Evolutionary conservation across 1,284 basidiomycete genomes (phyloP), one percentile per base, ranked within the genome.

Genomic region (Lignosus rhinocerotis): DNA sequence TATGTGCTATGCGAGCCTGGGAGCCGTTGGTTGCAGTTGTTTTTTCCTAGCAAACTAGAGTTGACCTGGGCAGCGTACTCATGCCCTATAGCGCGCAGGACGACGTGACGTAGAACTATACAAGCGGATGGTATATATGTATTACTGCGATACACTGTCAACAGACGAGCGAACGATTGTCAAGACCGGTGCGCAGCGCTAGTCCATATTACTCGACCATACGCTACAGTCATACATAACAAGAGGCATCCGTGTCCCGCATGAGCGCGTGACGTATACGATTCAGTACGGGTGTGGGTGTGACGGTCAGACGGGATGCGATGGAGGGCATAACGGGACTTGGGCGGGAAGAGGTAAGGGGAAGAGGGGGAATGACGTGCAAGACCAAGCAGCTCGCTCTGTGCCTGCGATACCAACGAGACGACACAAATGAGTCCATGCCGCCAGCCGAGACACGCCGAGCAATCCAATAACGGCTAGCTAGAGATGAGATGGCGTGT

Each of bases 131-230:
- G 52, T 57, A 58, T 63, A 55, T 48, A 58, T 63, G 53, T 48
- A 61, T 56, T 59, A 54, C 39, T 56, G 56, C 57, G 55, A 59
- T 64, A 64, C 62, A 64, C 55, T 59, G 57, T 49, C 58, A 55
- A 56, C 58, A 57, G 58, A 56, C 51, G 62, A 63, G 25, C 21
- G 62, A 58, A 58, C 43, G 49, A 49, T 52, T 36, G 48, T 25
- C 41, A 47, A 25, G 39, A 49, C 32, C 30, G 12, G 38, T 44
- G 53, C 44, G 54, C 57, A 56, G 56, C 56, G 52, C 59, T 17
- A 59, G 62, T 61, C 57, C 45, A 48, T 17, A 63, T 64, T 64
- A 64, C 62, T 61, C 53, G 43, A 61, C 57, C 51, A 33, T 61
- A 59, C 62, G 55, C 62, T 59, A 64, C 52, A 58, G 32, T 31